A percentile compares a stretch with the other conserved stretches of the same genome.
Conservation (phyloP, 306 rosid genomes). For the Prunus davidiana region DNA sequence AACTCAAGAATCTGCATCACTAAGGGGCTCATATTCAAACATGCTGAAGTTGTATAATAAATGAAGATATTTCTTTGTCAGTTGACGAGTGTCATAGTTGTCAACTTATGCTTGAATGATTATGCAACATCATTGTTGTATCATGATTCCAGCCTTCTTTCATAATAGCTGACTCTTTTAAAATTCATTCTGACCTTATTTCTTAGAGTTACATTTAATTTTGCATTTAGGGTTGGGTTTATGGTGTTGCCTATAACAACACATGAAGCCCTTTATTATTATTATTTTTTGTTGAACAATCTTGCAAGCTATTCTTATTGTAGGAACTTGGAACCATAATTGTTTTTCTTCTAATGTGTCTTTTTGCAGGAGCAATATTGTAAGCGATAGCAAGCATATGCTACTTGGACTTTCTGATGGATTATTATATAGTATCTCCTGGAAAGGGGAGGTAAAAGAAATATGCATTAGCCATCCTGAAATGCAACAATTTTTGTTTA, state of each 20-base stretch:
- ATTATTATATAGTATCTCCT: constrained; percentile 78
- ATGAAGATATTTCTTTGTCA: neutral
- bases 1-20: neutral
- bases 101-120: neutral
- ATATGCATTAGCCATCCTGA: neutral
- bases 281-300: neutral
- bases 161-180: neutral
- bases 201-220: neutral
- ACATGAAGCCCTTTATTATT: constrained; percentile 3
- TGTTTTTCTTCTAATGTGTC: constrained; percentile 16
- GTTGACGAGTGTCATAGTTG: neutral
- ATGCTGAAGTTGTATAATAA: neutral
- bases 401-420: constrained; percentile 92
- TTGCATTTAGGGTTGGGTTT: constrained; percentile 10
- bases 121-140: neutral
- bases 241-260: constrained; percentile 4
- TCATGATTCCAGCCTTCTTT: neutral
- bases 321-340: constrained; percentile 27
- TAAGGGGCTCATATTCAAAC: neutral
- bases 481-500: neutral
- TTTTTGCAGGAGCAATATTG: constrained; percentile 81
- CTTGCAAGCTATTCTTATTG: constrained; percentile 20
- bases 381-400: constrained; percentile 75
- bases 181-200: neutral
- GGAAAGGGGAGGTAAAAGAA: constrained; percentile 93